Evolutionary conservation across 768 basidiomycete species (phyloP), one percentile per base, ranked within the genome.

Genomic region (Cubamyces sp.): DNA sequence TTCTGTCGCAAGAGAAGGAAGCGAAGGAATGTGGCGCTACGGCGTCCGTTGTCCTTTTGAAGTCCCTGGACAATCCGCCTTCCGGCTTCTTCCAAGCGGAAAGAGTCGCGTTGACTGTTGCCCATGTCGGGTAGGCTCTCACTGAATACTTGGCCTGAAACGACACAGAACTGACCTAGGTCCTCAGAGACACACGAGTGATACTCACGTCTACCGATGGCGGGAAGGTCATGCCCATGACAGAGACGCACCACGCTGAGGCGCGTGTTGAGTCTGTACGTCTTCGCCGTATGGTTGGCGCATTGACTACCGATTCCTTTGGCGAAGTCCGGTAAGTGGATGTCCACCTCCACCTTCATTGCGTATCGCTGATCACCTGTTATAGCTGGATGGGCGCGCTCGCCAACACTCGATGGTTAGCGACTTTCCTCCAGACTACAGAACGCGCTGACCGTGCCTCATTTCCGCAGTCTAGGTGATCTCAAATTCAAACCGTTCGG

Each of bases 191-290:
- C 23, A 57, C 62, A 6, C 85, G 94, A 40, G 92, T 95, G 5
- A 73, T 98, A 14, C 76, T 99, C 42, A 92, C 92, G 61, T 81
- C 88, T 6, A 86, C 87, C 0, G 76, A 87, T 19, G 84, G 83
- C 30, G 95, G 94, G 1, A 76, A 80, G 47, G 92, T 88, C n/a
- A 77, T 83, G 48, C 84, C 92, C 1, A 91, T 98, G 84, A 97
- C 97, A 0, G 94, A 98, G 76, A 88, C 86, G 28, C 97, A 99
- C 71, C 96, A 98, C 72, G 90, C 94, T n/a, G 96, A 98, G 68
- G 84, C 92, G 23, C 87, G 87, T 37, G 81, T 92, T 11, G 97
- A 99, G 73, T 85, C 91, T 30, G 87, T 86, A 46, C 82, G 97
- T 46, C 77, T 99, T 56, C 84, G 96, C 34, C 83, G 91, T 56